These are phyloP conservation scores for Yamadazyma olivae DNA, from an alignment of 805 yeast species.

Conservation along the genomic window DNA sequence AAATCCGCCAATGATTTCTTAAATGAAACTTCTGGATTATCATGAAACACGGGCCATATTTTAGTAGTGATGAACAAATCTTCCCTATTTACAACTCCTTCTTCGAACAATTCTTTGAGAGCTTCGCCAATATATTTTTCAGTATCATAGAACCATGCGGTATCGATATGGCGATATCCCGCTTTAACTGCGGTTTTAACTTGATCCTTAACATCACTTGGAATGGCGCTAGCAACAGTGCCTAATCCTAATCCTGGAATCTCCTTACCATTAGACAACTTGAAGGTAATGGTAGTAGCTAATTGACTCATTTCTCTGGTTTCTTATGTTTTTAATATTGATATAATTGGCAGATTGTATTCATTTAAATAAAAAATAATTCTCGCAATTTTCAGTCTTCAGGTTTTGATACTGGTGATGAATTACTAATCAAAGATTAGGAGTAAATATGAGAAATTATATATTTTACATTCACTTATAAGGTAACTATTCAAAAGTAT, in stretches of 20 bases:
- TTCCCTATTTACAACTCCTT: slow-evolving; percentile 48
- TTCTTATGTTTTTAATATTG: not conserved
- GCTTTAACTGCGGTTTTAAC: slow-evolving; percentile 39
- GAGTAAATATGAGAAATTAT: not conserved
- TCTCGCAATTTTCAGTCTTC: not conserved
- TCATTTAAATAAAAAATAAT: not conserved
- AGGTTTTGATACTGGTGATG: not conserved
- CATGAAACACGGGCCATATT: slow-evolving; percentile 44
- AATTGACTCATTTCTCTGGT: slow-evolving; percentile 5
- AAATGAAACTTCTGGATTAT: slow-evolving; percentile 39
- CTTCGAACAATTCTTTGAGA: slow-evolving; percentile 45
- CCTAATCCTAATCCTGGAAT: slow-evolving; percentile 75
- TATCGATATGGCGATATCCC: slow-evolving; percentile 49
- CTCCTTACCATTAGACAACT: slow-evolving; percentile 52
- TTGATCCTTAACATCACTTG: slow-evolving; percentile 28
- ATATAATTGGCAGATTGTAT: not conserved
- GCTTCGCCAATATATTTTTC: slow-evolving; percentile 44
- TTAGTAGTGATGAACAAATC: slow-evolving; percentile 38
- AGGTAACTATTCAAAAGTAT: slow-evolving; percentile 1
- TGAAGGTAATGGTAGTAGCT: slow-evolving; percentile 39
- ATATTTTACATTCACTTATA: too few species aligned
- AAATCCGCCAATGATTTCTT: slow-evolving; percentile 37
- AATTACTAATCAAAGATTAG: not conserved
- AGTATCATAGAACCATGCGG: slow-evolving; percentile 50
- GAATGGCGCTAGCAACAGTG: slow-evolving; percentile 30